Evolutionary conservation across 2,329 filamentous ascomycete species (phyloP).

Genomic region (Ophiobolus disseminans): DNA sequence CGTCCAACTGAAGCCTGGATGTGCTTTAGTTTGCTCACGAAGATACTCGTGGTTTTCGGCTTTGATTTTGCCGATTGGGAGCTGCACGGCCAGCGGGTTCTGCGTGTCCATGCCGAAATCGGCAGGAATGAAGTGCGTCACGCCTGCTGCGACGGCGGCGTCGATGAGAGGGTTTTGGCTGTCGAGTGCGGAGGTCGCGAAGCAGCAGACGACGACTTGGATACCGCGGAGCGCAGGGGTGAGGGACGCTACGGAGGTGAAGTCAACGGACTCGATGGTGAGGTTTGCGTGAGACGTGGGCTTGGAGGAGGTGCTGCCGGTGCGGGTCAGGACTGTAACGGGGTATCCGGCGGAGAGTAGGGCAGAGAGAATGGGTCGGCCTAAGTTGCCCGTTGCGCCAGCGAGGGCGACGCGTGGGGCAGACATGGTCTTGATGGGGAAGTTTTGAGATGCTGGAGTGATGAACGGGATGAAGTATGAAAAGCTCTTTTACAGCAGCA

Average conservation of each 20-base stretch:
- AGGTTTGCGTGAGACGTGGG: constrained; percentile 19
- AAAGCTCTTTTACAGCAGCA: not conserved
- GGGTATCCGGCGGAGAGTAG: constrained; percentile 32
- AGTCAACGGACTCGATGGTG: constrained; percentile 32
- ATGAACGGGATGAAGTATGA: not conserved
- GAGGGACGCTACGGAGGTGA: constrained; percentile 24
- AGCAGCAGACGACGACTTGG: constrained; percentile 41
- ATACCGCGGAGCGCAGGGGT: constrained; percentile 45
- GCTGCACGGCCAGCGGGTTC: constrained; percentile 4
- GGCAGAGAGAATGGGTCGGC: constrained; percentile 29
- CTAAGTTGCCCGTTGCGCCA: constrained; percentile 48
- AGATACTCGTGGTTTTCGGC: constrained; percentile 11
- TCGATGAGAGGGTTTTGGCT: constrained; percentile 40
- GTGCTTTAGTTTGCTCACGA: not conserved
- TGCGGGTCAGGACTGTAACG: constrained; percentile 43
- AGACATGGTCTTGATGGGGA: not conserved
- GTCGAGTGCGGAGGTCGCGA: constrained; percentile 28
- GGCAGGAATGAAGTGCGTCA: constrained; percentile 49
- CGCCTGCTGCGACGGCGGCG: constrained; percentile 48
- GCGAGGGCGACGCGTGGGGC: constrained; percentile 42
- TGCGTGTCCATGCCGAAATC: constrained; percentile 48
- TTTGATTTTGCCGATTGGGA: constrained; percentile 12
- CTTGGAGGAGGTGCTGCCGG: constrained; percentile 8
- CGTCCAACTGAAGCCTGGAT: not conserved
- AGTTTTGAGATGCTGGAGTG: not conserved